phyloP scores from a whole-genome alignment of 441 rosid genomes.

The Euphorbia schlechtendalii region DNA sequence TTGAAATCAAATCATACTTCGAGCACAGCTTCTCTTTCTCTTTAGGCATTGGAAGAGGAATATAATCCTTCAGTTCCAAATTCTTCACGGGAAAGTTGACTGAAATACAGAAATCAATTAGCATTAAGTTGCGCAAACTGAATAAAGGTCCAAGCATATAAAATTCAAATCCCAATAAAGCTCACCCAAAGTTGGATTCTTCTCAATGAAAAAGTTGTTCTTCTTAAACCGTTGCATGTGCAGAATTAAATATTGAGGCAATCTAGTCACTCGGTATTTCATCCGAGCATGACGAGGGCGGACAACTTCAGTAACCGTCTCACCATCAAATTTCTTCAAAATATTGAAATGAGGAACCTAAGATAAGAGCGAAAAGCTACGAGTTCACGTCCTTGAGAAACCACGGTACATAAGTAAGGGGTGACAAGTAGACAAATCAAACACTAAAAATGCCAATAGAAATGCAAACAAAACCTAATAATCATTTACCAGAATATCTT shows the following conservation, averaged over 20 bases:
- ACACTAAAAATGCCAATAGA: neutral
- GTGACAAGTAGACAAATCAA: neutral
- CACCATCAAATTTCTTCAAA: slow-evolving; percentile 93
- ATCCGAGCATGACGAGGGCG: slow-evolving; percentile 77
- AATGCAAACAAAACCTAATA: neutral
- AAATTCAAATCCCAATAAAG: neutral
- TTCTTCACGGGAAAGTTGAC: slow-evolving; percentile 97
- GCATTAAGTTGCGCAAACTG: neutral
- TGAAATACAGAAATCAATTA: slow-evolving; percentile 29
- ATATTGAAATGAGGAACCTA: slow-evolving; percentile 85
- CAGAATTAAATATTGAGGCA: slow-evolving; percentile 79
- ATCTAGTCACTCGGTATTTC: slow-evolving; percentile 69
- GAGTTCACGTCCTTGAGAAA: neutral
- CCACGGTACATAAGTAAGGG: neutral
- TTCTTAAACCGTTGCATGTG: slow-evolving; percentile 92
- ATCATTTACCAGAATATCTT: neutral
- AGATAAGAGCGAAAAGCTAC: slow-evolving; percentile 15
- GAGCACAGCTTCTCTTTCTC: slow-evolving; percentile 54
- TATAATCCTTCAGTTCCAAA: slow-evolving; percentile 86
- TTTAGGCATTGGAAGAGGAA: slow-evolving; percentile 67
- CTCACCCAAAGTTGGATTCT: slow-evolving; percentile 89
- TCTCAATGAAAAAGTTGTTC: slow-evolving; percentile 88
- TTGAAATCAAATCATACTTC: slow-evolving; percentile 85
- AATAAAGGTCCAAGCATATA: neutral
- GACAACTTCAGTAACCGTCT: slow-evolving; percentile 75